Conservation (phyloP, 352 stramenopile genomes). For the Sclerospora graminicola region DNA sequence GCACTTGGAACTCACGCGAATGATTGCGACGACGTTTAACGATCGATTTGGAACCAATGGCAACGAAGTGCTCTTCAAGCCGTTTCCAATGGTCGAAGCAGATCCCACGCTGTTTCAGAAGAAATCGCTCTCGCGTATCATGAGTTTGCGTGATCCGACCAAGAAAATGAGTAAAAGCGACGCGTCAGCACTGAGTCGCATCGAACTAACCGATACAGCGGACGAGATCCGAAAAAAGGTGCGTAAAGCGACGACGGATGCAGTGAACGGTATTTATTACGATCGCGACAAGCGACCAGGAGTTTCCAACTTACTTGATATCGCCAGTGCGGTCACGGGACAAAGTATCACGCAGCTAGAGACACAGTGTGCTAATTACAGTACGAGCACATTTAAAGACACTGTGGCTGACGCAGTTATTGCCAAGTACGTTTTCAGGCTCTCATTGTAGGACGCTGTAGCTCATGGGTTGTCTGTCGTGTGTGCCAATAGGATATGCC, state of each 20-base stretch:
- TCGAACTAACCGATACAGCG: slow-evolving; percentile 87
- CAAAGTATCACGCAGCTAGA: slow-evolving; percentile 71
- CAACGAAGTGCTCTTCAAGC: slow-evolving; percentile 43
- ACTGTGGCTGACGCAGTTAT: slow-evolving; percentile 92
- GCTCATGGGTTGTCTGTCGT: slow-evolving; percentile 2
- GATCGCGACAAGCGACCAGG: slow-evolving; percentile 91
- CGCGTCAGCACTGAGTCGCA: slow-evolving; percentile 82
- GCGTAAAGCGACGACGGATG: slow-evolving; percentile 87
- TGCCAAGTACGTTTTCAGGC: slow-evolving; percentile 61
- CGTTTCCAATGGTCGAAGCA: slow-evolving; percentile 36
- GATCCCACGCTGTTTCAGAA: slow-evolving; percentile 11
- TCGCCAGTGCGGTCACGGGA: slow-evolving; percentile 68
- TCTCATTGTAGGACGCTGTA: slow-evolving; percentile 1
- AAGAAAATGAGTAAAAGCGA: slow-evolving; percentile 99
- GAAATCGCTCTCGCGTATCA: slow-evolving; percentile 86
- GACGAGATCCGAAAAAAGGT: slow-evolving; percentile 78
- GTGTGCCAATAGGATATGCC: slow-evolving; percentile 59
- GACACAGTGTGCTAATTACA: slow-evolving; percentile 38
- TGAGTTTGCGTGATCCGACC: slow-evolving; percentile 94
- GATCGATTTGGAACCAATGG: slow-evolving; percentile 78
- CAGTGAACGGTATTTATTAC: slow-evolving; percentile 55
- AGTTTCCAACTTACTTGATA: slow-evolving; percentile 93
- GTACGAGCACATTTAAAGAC: slow-evolving; percentile 92
- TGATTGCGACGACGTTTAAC: slow-evolving; percentile 96
- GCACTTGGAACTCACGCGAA: slow-evolving; percentile 97